Percentiles rank a stretch among this genome's conserved stretches.
Evolutionary conservation across 2,329 filamentous ascomycete genomes (phyloP).

Genomic region (Nemania diffusa): DNA sequence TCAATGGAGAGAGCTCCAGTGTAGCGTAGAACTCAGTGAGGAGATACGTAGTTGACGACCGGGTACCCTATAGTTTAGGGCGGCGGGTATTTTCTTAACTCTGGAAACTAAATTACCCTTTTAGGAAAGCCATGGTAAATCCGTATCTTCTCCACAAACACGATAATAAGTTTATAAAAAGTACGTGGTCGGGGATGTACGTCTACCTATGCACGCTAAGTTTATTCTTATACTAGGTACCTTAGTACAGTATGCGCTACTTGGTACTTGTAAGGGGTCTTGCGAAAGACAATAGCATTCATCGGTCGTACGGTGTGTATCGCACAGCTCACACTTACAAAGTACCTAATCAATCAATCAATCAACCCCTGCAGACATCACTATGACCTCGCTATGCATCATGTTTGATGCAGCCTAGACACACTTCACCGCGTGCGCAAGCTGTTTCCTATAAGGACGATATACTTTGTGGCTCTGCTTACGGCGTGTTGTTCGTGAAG

Average conservation of each 20-base stretch:
- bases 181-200: background rate
- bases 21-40: constrained; percentile 2
- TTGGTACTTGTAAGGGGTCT: background rate
- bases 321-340: constrained; percentile 20
- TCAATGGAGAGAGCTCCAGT: background rate
- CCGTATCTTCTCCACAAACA: constrained; percentile 11
- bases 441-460: constrained; percentile 7
- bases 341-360: too few relatives aligned
- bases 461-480: constrained; percentile 24
- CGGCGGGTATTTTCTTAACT: constrained; percentile 35
- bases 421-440: constrained; percentile 38
- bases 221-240: too few relatives aligned
- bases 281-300: constrained; percentile 16
- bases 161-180: background rate
- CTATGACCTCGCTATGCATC: constrained; percentile 39
- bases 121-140: constrained; percentile 36
- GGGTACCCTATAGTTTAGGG: constrained; percentile 34
- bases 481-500: constrained; percentile 13
- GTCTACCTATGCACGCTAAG: too few relatives aligned
- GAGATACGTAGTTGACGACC: constrained; percentile 5
- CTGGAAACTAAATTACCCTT: constrained; percentile 36
- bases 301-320: constrained; percentile 21
- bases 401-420: constrained; percentile 40
- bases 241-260: constrained; percentile 5
- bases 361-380: constrained; percentile 32